These are phyloP conservation scores for Arctostaphylos glauca DNA, from an alignment of 148 eudicot species.

Conservation along the genomic window DNA sequence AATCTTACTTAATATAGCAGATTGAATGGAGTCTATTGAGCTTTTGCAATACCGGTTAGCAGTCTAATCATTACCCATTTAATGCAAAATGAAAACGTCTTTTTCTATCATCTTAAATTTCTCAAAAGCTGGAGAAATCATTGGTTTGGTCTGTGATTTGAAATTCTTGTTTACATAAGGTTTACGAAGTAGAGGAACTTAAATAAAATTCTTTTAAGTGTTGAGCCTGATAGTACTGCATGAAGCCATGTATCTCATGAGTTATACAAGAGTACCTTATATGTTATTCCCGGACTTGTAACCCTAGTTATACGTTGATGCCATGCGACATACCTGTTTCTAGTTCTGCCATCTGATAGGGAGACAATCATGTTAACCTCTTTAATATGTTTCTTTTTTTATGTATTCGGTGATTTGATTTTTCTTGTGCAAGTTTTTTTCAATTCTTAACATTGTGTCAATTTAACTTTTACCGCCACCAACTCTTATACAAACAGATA, in stretches of 20 bases:
- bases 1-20: neutral
- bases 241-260: neutral
- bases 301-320: neutral
- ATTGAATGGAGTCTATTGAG: neutral
- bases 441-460: neutral
- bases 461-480: neutral
- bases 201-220: neutral
- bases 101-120: neutral
- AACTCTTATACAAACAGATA: neutral
- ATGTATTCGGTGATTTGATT: too few species aligned
- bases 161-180: neutral
- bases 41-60: neutral
- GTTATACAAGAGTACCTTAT: neutral
- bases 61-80: neutral
- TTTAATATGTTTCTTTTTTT: neutral
- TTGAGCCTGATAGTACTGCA: neutral
- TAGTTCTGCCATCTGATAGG: neutral
- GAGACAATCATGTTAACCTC: neutral
- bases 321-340: neutral
- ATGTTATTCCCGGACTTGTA: neutral
- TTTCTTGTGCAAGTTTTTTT: neutral
- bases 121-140: neutral
- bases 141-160: neutral
- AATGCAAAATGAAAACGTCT: neutral
- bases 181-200: neutral